These are phyloP conservation scores for Pseudevernia furfuracea DNA, from an alignment of 495 filamentous ascomycete genomes.

Conservation along the genomic window DNA sequence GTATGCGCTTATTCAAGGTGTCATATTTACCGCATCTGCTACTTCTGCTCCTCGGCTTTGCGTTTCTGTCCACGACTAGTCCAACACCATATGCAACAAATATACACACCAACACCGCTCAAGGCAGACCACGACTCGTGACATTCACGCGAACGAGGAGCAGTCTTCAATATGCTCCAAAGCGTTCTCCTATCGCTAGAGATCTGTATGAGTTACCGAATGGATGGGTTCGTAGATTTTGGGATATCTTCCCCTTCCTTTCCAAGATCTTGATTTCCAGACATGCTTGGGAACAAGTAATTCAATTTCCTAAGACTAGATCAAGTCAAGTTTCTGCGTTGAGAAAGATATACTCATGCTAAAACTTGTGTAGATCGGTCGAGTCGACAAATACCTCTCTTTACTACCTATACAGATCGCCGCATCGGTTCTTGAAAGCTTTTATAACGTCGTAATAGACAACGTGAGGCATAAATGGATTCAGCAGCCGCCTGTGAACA, in stretches of 20 bases:
- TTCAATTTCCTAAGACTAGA: neutral
- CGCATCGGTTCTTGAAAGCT: conserved; percentile 2
- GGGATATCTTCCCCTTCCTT: neutral
- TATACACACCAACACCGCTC: neutral
- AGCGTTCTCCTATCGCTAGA: neutral
- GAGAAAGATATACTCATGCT: neutral
- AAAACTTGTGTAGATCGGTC: neutral
- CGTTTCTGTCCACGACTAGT: neutral
- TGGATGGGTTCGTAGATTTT: conserved; percentile 1
- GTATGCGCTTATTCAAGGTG: neutral
- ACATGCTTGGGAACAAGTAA: neutral
- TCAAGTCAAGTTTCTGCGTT: neutral
- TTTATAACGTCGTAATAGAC: conserved; percentile 1
- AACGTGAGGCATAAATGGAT: conserved; percentile 1
- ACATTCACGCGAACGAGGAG: neutral
- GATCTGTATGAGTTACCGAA: conserved; percentile 2
- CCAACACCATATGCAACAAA: neutral
- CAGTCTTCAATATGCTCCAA: neutral
- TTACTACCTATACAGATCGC: neutral
- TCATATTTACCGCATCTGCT: neutral
- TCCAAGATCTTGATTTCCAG: neutral
- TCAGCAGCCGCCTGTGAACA: conserved; percentile 1
- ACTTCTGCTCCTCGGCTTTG: neutral
- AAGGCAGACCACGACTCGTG: neutral
- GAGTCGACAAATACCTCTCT: neutral